Conservation (phyloP, 1,284 basidiomycete genomes). For the Tremellales sp. region DNA sequence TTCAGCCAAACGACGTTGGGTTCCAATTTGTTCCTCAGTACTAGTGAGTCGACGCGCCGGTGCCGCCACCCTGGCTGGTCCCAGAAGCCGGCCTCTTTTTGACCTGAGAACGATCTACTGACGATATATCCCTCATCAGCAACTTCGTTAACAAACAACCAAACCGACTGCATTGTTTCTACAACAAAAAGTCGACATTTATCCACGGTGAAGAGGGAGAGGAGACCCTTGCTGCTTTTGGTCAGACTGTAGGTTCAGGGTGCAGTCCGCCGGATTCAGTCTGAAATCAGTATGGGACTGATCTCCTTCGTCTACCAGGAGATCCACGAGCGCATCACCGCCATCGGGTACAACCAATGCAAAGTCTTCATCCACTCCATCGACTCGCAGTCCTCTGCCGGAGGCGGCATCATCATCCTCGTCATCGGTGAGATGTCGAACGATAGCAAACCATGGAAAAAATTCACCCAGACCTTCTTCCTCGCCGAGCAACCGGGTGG, state of each 20-base stretch:
- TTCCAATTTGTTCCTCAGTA: conserved; percentile 97
- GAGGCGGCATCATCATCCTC: conserved; percentile 96
- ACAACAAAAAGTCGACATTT: conserved; percentile 96
- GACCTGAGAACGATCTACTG: conserved; percentile 4
- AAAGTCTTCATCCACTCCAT: conserved; percentile 97
- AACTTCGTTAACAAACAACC: conserved; percentile 98
- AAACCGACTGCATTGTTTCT: conserved; percentile 95
- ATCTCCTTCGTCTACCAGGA: conserved; percentile 58
- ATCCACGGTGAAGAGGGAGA: conserved; percentile 95
- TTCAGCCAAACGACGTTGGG: conserved; percentile 59
- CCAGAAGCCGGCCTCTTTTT: background rate
- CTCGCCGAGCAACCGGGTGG: conserved; percentile 98
- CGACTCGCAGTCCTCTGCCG: conserved; percentile 87
- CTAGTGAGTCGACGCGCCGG: conserved; percentile 62
- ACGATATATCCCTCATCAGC: conserved; percentile 38
- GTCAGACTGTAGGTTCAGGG: conserved; percentile 70
- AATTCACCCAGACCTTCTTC: conserved; percentile 99
- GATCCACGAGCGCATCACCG: conserved; percentile 93
- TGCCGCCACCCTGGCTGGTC: background rate
- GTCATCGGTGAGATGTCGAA: conserved; percentile 99
- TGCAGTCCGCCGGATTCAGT: background rate
- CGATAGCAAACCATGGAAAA: conserved; percentile 81
- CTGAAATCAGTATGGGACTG: background rate
- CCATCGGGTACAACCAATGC: conserved; percentile 91
- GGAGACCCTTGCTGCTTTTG: conserved; percentile 76